Evolutionary conservation across 345 rosid genomes (phyloP), one percentile per base, ranked within the genome.

Genomic region (Lepidium africanum): DNA sequence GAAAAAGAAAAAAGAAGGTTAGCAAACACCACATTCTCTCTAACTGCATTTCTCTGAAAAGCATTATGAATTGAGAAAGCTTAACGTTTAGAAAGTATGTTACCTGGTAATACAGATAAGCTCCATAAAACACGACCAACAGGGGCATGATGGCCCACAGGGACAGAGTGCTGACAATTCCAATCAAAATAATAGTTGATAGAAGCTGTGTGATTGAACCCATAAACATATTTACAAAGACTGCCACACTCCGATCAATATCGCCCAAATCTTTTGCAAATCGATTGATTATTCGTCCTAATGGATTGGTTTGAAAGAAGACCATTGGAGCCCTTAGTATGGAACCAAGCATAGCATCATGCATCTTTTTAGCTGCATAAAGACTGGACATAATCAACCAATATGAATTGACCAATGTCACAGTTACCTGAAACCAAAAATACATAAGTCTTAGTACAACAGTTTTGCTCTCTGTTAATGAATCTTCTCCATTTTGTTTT

Each of bases 71-170:
- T 10, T 40, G 16, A 23, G 23, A 62, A 52, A 36, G 47, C 21
- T 58, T 33, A 32, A 61, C 40, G 36, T 51, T 41, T 33, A 15
- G 11, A 65, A 65, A 39, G 62, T 73, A 36, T 23, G 48, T 67
- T 74, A 88, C 98, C 99, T 94, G 99, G 77, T 89, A 94, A 75
- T 94, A 94, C 21, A 94, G 82, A 78, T 94, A 94, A 32, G 96
- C 88, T 32, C 84, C 86, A 80, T 91, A 91, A 84, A 94, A 94
- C 72, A 89, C 78, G 49, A 87, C 85, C 91, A 94, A 76, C 63
- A 94, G 91, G 10, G 99, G 99, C 96, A 91, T 74, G 74, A 94
- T 89, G 77, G 97, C 90, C 99, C 99, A 94, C 76, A 94, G 73
- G 52, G 99, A 94, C 86, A 91, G 81, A 50, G 97, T 91, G 90